Base-by-base conservation (phyloP, 2,329 filamentous ascomycete genomes). In the Graphilbum sp. region DNA sequence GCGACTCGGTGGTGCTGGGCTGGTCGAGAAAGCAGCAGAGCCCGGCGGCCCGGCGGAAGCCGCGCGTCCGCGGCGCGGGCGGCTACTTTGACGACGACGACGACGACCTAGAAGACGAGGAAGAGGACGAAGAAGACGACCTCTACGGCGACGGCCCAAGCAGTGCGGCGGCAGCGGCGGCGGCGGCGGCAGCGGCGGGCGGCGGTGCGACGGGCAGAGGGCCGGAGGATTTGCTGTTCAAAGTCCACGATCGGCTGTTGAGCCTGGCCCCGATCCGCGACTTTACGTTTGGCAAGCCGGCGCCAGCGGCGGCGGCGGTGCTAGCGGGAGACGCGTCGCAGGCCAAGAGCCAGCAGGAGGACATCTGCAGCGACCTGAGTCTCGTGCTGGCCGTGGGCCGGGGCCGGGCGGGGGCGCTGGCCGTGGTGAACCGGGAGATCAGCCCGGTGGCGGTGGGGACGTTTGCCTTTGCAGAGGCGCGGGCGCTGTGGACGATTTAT, bases 201-300 rank as follows among this genome's bases (percentile, higher is more conserved):
- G 21, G 21, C 21, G 21, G 21, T 24, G 21, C 21, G 21, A 24
- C 21, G 21, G 21, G 6, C 21, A 24, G n/a, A 24, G 21, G 21
- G 21, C 31, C 16, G 16, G 75, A 75, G 5, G 75, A 80, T 36
- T 73, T 88, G 47, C 64, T 60, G 4, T 92, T 96, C 54, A 70
- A 75, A 34, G 57, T 87, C 32, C 78, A 90, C 50, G 88, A 96
- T 55, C 67, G 64, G 9, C 62, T 96, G 8, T 60, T 77, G 25
- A 92, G 79, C 52, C 68, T 92, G 44, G 86, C 79, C 0, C 86
- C 87, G 1, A 79, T 94, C 47, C 74, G 73, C 46, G 77, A 84
- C 41, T 63, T 90, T 38, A 72, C 80, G 4, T 61, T 86, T 32
- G 84, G 85, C 18, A 70, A 68, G 45, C 60, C 67, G 15, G 50